Conservation (phyloP, 768 basidiomycete species). For the Tubosaeta sp. region DNA sequence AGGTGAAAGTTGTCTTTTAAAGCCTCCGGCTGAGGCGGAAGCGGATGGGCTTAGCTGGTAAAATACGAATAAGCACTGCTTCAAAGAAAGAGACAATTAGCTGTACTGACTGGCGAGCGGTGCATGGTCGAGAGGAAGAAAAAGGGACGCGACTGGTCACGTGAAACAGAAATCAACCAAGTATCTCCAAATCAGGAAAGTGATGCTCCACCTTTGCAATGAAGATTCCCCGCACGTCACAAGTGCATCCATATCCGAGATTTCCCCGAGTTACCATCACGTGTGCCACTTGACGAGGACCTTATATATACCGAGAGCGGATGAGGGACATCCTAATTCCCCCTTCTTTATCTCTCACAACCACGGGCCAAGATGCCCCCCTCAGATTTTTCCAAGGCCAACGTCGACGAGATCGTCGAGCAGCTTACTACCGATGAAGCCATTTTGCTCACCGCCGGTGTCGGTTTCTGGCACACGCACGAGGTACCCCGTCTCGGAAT, state of each 20-base stretch:
- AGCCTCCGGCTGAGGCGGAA: conserved; percentile 17
- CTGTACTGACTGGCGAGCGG: conserved; percentile 13
- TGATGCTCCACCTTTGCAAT: too few relatives aligned
- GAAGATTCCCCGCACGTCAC: too few relatives aligned
- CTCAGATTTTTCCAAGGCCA: conserved; percentile 63
- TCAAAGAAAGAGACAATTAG: not conserved
- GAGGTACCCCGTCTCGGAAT: conserved; percentile 60
- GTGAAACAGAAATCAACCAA: conserved; percentile 25
- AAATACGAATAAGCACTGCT: not conserved
- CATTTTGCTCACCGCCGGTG: conserved; percentile 66
- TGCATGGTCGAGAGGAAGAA: conserved; percentile 8
- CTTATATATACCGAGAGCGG: conserved; percentile 3
- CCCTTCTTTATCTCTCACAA: conserved; percentile 7
- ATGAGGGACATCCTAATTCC: not conserved
- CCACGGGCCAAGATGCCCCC: conserved; percentile 44
- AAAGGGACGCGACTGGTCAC: conserved; percentile 15
- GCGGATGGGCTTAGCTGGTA: conserved; percentile 10
- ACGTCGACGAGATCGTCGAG: conserved; percentile 59
- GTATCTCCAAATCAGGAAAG: too few relatives aligned
- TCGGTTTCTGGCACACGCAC: conserved; percentile 76
- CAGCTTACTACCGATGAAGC: conserved; percentile 71
- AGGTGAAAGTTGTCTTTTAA: conserved; percentile 20
- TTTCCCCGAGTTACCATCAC: conserved; percentile 11
- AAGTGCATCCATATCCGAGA: not conserved
- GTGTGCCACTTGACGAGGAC: conserved; percentile 5